Percentiles rank a stretch among this genome's conserved stretches.
Conservation (phyloP, 2,329 filamentous ascomycete genomes). For the Taxawa tesnikishii region DNA sequence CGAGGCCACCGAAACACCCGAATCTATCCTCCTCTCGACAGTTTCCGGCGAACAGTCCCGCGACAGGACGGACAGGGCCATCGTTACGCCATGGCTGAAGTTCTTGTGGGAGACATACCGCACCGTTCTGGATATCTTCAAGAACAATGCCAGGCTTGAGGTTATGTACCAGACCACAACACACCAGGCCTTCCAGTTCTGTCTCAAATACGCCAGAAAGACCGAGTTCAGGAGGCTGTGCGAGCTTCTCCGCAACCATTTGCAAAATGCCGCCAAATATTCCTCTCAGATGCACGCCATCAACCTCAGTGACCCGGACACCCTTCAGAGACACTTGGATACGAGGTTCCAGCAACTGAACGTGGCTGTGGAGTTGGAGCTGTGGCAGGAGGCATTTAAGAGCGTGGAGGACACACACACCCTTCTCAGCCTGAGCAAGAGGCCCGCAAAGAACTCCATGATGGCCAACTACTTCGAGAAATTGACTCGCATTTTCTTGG, state of each 20-base stretch:
- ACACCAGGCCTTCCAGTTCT: constrained; percentile 97
- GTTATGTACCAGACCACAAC: constrained; percentile 97
- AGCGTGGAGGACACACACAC: constrained; percentile 99
- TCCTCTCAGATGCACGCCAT: constrained; percentile 98
- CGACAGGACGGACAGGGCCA: constrained; percentile 93
- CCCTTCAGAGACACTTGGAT: constrained; percentile 90
- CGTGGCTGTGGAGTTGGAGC: constrained; percentile 90
- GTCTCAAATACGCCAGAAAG: constrained; percentile 94
- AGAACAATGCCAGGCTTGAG: constrained; percentile 96
- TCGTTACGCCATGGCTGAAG: constrained; percentile 98
- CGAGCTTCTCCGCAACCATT: constrained; percentile 94
- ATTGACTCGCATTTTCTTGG: constrained; percentile 93
- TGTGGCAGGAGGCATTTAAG: constrained; percentile 99
- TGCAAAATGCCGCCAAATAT: constrained; percentile 98
- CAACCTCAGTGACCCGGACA: constrained; percentile 95
- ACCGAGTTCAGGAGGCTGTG: constrained; percentile 98
- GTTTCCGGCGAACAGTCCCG: constrained; percentile 96
- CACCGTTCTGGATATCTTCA: constrained; percentile 93
- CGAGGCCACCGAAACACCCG: constrained; percentile 92
- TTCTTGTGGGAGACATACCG: constrained; percentile 99
- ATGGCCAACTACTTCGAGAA: constrained; percentile 99
- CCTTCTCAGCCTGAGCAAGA: constrained; percentile 92
- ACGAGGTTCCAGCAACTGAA: constrained; percentile 98
- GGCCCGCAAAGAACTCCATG: constrained; percentile 96
- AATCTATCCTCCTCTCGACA: constrained; percentile 94